Evolutionary conservation across 2,329 filamentous ascomycete genomes (phyloP).

Genomic region (Calonectria henricotiae): DNA sequence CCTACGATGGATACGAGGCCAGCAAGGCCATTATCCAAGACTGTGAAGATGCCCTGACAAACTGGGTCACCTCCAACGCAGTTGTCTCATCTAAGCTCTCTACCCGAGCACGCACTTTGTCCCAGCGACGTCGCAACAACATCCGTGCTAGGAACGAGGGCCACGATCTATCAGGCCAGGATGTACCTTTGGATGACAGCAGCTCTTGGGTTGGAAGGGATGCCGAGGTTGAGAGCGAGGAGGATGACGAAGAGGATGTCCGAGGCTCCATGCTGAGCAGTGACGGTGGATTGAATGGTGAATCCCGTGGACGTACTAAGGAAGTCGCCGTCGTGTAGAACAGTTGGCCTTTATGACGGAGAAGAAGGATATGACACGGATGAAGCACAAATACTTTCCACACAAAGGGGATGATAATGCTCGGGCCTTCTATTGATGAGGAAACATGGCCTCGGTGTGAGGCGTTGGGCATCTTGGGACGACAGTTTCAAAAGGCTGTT

Average conservation of each 20-base stretch:
- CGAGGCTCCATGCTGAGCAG: conserved; percentile 68
- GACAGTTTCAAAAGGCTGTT: conserved; percentile 48
- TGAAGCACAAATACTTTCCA: background rate
- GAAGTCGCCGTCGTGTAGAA: conserved; percentile 66
- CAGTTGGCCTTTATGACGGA: background rate
- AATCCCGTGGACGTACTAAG: conserved; percentile 71
- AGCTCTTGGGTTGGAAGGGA: conserved; percentile 89
- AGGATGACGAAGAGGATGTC: conserved; percentile 74
- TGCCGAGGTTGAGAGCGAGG: conserved; percentile 76
- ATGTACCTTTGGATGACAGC: conserved; percentile 82
- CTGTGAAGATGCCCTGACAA: conserved; percentile 96
- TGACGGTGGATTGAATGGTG: conserved; percentile 70
- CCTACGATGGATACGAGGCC: conserved; percentile 98
- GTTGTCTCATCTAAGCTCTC: conserved; percentile 91
- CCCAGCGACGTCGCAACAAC: conserved; percentile 85
- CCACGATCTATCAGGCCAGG: conserved; percentile 87
- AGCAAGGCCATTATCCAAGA: conserved; percentile 99
- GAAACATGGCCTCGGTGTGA: conserved; percentile 47
- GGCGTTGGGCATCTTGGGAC: conserved; percentile 52
- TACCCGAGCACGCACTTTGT: conserved; percentile 88
- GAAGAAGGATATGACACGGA: conserved; percentile 20
- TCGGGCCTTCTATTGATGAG: conserved; percentile 40
- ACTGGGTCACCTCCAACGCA: conserved; percentile 95
- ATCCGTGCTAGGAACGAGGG: conserved; percentile 80
- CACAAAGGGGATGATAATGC: conserved; percentile 18